These are phyloP conservation scores for Diophrys sp. DNA, from an alignment of 73 alveolate species.

Conservation along the genomic window DNA sequence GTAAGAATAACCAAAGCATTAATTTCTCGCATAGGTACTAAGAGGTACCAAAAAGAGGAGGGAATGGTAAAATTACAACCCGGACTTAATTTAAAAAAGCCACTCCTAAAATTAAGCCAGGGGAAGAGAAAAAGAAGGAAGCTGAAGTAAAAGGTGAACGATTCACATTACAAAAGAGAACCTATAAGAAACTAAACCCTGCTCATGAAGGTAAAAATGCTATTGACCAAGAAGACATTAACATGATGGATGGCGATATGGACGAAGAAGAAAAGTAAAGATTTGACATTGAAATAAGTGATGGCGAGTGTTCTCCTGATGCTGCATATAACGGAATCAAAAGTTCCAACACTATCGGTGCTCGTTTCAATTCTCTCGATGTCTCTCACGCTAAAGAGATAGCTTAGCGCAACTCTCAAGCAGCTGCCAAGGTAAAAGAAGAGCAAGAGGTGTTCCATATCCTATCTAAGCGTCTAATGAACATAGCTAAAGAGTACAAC, in stretches of 20 bases:
- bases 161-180: neutral
- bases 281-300: no score
- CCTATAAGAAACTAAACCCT: neutral
- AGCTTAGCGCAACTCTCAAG: no score
- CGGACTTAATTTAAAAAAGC: neutral
- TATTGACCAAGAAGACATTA: neutral
- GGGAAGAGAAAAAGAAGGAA: neutral
- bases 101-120: neutral
- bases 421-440: no score
- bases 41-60: neutral
- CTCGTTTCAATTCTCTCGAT: no score
- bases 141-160: neutral
- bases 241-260: neutral
- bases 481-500: neutral
- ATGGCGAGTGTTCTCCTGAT: no score
- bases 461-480: neutral
- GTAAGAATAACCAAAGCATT: no score
- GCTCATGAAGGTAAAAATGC: neutral
- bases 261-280: neutral
- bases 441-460: neutral
- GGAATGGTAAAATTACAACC: neutral
- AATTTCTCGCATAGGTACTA: neutral
- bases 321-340: no score
- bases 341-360: no score
- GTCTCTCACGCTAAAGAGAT: no score